Evolutionary conservation across 2,329 filamentous ascomycete genomes (phyloP).

Genomic region (Monosporascus sp.): DNA sequence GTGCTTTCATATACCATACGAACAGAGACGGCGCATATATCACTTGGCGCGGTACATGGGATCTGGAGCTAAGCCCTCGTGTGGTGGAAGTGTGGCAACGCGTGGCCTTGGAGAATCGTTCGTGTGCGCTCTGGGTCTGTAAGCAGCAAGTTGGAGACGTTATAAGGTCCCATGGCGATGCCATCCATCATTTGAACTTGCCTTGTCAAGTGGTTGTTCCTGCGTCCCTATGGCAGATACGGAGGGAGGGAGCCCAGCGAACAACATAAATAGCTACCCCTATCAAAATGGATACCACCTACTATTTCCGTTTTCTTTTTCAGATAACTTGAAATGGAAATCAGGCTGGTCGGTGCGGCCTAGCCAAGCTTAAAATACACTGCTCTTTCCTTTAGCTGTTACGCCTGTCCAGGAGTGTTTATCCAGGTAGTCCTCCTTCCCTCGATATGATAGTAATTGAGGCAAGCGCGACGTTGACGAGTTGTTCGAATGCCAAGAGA

Average conservation of each 20-base stretch:
- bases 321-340: no score
- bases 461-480: no score
- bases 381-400: no score
- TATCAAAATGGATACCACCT: no score
- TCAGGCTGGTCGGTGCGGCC: no score
- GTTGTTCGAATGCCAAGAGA: no score
- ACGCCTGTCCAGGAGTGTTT: no score
- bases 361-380: no score
- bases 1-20: conserved; percentile 26
- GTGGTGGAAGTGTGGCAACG: conserved; percentile 21
- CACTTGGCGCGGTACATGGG: conserved; percentile 30
- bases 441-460: no score
- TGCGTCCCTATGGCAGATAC: conserved; percentile 28
- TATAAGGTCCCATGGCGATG: conserved; percentile 25
- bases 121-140: conserved; percentile 15
- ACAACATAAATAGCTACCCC: no score
- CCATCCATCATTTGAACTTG: conserved; percentile 24
- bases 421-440: no score
- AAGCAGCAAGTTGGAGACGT: conserved; percentile 14
- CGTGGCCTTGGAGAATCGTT: conserved; percentile 12
- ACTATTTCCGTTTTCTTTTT: no score
- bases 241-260: conserved; percentile 5
- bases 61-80: conserved; percentile 16
- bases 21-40: conserved; percentile 16
- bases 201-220: conserved; percentile 26